Conservation (phyloP, 805 yeast species). For the Ogataea nitratoaversa region DNA sequence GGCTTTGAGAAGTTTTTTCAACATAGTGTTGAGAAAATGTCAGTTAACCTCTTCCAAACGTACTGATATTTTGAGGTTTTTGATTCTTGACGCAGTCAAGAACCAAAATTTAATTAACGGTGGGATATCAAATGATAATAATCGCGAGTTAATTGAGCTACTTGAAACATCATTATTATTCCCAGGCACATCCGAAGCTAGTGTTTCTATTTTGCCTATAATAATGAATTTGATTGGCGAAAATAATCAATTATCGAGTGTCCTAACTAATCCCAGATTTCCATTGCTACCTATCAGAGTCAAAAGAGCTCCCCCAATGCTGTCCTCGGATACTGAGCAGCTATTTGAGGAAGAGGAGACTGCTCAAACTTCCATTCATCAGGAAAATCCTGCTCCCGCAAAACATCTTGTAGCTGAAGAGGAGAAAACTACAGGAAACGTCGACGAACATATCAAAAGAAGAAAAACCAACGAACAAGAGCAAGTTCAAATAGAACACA, state of each 20-base stretch:
- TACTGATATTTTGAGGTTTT: slow-evolving; percentile 49
- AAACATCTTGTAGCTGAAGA: slow-evolving; percentile 10
- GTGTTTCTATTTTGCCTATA: slow-evolving; percentile 66
- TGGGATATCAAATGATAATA: slow-evolving; percentile 19
- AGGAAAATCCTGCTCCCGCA: slow-evolving; percentile 8
- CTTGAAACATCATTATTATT: slow-evolving; percentile 56
- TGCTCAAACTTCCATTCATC: slow-evolving; percentile 4
- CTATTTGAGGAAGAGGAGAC: slow-evolving; percentile 14
- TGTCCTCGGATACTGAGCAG: slow-evolving; percentile 3
- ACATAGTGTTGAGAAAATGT: slow-evolving; percentile 41
- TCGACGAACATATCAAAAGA: slow-evolving; percentile 3
- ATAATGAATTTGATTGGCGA: slow-evolving; percentile 48
- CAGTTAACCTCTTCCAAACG: slow-evolving; percentile 61
- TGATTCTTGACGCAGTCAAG: slow-evolving; percentile 34
- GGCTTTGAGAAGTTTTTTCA: slow-evolving; percentile 44
- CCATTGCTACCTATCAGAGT: slow-evolving; percentile 39
- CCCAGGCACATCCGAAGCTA: slow-evolving; percentile 57
- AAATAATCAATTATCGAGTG: slow-evolving; percentile 47
- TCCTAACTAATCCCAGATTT: slow-evolving; percentile 70
- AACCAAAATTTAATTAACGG: slow-evolving; percentile 26
- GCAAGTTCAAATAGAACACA: slow-evolving; percentile 7
- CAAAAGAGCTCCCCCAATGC: background rate
- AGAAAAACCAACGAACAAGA: slow-evolving; percentile 12
- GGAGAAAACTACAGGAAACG: slow-evolving; percentile 1
- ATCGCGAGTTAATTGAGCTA: slow-evolving; percentile 40